These are phyloP conservation scores for Chlamydomonas reinhardtii DNA, from an alignment of 163 green algal genomes.

Conservation along the genomic window DNA sequence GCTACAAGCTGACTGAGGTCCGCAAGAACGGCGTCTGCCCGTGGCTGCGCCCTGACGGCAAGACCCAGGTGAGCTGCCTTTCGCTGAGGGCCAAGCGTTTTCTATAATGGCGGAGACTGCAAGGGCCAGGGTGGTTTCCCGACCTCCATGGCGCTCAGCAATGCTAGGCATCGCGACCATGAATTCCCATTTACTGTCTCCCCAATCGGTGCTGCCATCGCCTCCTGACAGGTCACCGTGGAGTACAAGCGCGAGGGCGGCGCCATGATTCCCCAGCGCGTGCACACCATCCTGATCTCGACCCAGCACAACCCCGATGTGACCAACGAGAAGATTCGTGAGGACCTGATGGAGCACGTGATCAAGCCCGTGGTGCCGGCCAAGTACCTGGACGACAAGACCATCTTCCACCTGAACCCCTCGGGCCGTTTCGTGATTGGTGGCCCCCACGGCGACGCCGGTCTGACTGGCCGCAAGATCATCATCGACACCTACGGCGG, in stretches of 20 bases:
- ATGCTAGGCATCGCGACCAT: too few relatives aligned
- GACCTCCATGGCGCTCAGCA: too few relatives aligned
- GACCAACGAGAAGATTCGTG: slow-evolving; percentile 97
- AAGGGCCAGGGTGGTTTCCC: too few relatives aligned
- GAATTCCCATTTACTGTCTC: too few relatives aligned
- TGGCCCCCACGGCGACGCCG: slow-evolving; percentile 96
- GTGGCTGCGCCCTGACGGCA: slow-evolving; percentile 98
- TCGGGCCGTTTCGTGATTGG: slow-evolving; percentile 98
- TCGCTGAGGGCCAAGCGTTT: too few relatives aligned
- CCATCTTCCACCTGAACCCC: slow-evolving; percentile 99
- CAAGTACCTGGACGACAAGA: slow-evolving; percentile 99
- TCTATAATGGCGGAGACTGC: too few relatives aligned
- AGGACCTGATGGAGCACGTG: slow-evolving; percentile 91
- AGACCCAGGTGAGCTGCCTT: slow-evolving; percentile 96
- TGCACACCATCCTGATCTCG: slow-evolving; percentile 99
- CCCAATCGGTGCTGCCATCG: too few relatives aligned
- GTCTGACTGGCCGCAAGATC: slow-evolving; percentile 99
- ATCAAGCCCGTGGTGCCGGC: slow-evolving; percentile 93
- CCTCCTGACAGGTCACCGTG: slow-evolving; percentile 88
- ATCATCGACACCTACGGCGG: slow-evolving; percentile 99
- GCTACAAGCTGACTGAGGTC: slow-evolving; percentile 89
- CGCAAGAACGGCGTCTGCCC: slow-evolving; percentile 90
- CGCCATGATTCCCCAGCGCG: slow-evolving; percentile 89
- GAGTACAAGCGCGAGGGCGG: slow-evolving; percentile 97
- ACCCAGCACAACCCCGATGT: slow-evolving; percentile 98